These are phyloP conservation scores for Penicillium manginii DNA, from an alignment of 495 filamentous ascomycete species.

Conservation along the genomic window DNA sequence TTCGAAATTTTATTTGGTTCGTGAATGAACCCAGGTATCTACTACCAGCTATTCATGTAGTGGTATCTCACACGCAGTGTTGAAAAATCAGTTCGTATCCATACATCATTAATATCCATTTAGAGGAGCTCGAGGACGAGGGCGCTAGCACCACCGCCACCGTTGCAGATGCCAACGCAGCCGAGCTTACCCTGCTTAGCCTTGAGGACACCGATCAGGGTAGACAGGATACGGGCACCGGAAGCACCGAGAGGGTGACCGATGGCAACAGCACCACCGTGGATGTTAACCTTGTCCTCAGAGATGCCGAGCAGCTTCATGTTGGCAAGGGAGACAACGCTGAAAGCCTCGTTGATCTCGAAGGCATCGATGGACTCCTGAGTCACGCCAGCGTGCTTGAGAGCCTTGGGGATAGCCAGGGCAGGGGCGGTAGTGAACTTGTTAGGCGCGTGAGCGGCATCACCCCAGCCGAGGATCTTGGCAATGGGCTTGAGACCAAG, in stretches of 20 bases:
- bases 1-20: background rate
- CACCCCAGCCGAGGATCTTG: slow-evolving; percentile 95
- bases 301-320: slow-evolving; percentile 81
- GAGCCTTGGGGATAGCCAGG: slow-evolving; percentile 94
- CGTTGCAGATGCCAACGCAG: slow-evolving; percentile 95
- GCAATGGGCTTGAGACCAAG: slow-evolving; percentile 87
- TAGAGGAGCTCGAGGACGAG: slow-evolving; percentile 75
- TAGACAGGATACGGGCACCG: slow-evolving; percentile 91
- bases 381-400: slow-evolving; percentile 84
- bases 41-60: background rate
- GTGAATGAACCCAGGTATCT: background rate
- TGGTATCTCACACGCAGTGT: slow-evolving; percentile 18
- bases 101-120: slow-evolving; percentile 31
- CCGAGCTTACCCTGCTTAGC: slow-evolving; percentile 93
- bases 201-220: slow-evolving; percentile 83
- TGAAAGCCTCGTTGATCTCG: slow-evolving; percentile 99
- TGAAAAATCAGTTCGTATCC: slow-evolving; percentile 31
- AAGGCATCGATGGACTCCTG: slow-evolving; percentile 83
- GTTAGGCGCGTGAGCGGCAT: slow-evolving; percentile 84
- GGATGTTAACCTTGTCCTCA: slow-evolving; percentile 90
- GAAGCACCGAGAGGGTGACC: slow-evolving; percentile 94
- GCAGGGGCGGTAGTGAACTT: slow-evolving; percentile 96
- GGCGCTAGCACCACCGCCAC: slow-evolving; percentile 90
- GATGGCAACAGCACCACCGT: slow-evolving; percentile 93
- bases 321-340: slow-evolving; percentile 93